Conservation (phyloP, 2,329 filamentous ascomycete species). For the Curvularia hawaiiensis region DNA sequence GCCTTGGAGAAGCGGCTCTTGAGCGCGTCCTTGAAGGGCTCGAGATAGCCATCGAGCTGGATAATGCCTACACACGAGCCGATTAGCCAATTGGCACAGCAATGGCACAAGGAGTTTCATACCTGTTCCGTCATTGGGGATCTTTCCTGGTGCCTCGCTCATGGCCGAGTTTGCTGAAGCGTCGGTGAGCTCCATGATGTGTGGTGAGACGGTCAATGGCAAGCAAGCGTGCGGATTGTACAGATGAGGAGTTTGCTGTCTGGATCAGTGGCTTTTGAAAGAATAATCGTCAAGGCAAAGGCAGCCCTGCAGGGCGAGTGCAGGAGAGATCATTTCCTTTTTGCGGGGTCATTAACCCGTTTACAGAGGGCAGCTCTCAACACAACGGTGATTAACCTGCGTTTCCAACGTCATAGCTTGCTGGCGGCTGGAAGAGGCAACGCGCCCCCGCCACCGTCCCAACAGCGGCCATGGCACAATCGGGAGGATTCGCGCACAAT, state of each 20-base stretch:
- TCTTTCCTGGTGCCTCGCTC: conserved; percentile 54
- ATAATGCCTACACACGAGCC: conserved; percentile 71
- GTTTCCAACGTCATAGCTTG: conserved; percentile 42
- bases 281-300: neutral
- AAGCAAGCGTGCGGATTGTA: conserved; percentile 3
- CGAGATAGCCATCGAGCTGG: conserved; percentile 85
- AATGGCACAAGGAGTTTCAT: conserved; percentile 16
- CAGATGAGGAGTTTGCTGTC: conserved; percentile 16
- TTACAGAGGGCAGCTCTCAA: conserved; percentile 39
- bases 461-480: conserved; percentile 20
- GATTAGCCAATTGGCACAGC: conserved; percentile 27
- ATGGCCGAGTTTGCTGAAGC: conserved; percentile 52
- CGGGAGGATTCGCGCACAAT: conserved; percentile 30
- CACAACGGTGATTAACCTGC: conserved; percentile 35
- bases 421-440: conserved; percentile 23
- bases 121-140: conserved; percentile 76
- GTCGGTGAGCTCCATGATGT: conserved; percentile 50
- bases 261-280: conserved; percentile 11
- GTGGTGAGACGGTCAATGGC: conserved; percentile 15
- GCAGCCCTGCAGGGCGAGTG: neutral
- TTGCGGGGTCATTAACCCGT: conserved; percentile 40
- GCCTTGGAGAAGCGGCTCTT: conserved; percentile 78
- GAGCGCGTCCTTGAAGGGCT: conserved; percentile 80
- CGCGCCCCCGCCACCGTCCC: conserved; percentile 32
- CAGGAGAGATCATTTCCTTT: conserved; percentile 23